Evolutionary conservation across 2,329 filamentous ascomycete genomes (phyloP), one percentile per base, ranked within the genome.

Genomic region (Parafenestella ontariensis): DNA sequence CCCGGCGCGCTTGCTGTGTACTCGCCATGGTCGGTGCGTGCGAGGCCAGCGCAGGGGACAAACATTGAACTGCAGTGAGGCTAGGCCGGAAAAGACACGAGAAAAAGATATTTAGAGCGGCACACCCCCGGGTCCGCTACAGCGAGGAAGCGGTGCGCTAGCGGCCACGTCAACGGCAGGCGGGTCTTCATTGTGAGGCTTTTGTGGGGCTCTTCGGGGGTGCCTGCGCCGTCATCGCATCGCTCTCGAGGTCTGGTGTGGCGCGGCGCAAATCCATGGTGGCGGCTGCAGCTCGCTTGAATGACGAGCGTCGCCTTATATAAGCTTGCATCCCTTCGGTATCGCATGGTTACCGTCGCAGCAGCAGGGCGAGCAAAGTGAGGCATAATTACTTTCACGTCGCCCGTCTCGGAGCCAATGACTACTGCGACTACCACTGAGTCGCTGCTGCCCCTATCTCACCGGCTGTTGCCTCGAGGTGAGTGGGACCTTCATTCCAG

Each of bases 1-100:
- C 86, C 37, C 79, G 83, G 64, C 72, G 71, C 46, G 59, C 52
- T 37, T 61, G 61, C 51, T 61, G 59, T 18, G 61, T 46, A 52
- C 51, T 53, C 21, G 52, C 54, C 64, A 70, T 70, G 60, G 61
- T 52, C 46, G 50, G 56, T 46, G 56, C 51, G 44, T 51, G 54
- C 36, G 34, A 21, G 43, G 44, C 29, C 36, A 47, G 18, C 9
- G n/a, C 49, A 46, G 46, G 41, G 42, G 29, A 48, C 54, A n/a
- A n/a, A n/a, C n/a, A n/a, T n/a, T n/a, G 49, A 49, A 46, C 43
- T 58, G 56, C 56, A 51, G 61, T 61, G 58, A 63, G 63, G 45
- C 63, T 64, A 62, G 63, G 47, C 56, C 43, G 46, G 62, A 56
- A 44, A 51, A 56, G 49, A 37, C 28, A 41, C 43, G 39, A 34